phyloP scores from a whole-genome alignment of 2,329 filamentous ascomycete genomes.

The Atkinsonella texensis region DNA sequence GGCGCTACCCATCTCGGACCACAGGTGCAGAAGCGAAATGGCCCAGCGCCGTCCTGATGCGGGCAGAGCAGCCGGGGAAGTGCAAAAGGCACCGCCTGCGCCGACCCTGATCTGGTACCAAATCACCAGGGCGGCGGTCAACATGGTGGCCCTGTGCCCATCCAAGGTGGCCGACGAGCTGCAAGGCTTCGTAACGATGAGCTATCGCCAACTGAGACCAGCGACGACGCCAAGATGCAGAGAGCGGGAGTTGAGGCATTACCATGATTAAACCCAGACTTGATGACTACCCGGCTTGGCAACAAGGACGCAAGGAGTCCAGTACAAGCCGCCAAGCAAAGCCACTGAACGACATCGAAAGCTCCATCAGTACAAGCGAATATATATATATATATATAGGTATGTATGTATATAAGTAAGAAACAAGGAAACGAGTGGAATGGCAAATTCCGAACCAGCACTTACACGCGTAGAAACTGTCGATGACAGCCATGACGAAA shows the following conservation, averaged over 20 bases:
- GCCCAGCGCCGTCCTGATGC: slow-evolving; percentile 23
- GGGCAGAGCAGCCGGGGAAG: not conserved
- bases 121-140: slow-evolving; percentile 21
- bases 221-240: slow-evolving; percentile 19
- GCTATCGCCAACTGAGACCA: slow-evolving; percentile 21
- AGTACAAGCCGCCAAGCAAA: slow-evolving; percentile 8
- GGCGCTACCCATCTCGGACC: slow-evolving; percentile 23
- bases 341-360: slow-evolving; percentile 11
- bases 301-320: slow-evolving; percentile 21
- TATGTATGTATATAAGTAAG: too few species aligned
- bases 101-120: slow-evolving; percentile 20
- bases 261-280: slow-evolving; percentile 23
- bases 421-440: not conserved
- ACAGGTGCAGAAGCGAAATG: slow-evolving; percentile 23
- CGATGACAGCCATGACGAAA: slow-evolving; percentile 17
- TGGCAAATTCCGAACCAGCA: too few species aligned
- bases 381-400: too few species aligned
- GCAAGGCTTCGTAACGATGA: slow-evolving; percentile 26
- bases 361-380: too few species aligned
- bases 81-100: slow-evolving; percentile 19
- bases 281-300: slow-evolving; percentile 22
- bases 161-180: slow-evolving; percentile 25
- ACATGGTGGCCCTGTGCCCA: slow-evolving; percentile 18
- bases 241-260: slow-evolving; percentile 23
- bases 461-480: slow-evolving; percentile 18